Conservation (phyloP, 148 eudicot species). For the Vaccinium corymbosum region DNA sequence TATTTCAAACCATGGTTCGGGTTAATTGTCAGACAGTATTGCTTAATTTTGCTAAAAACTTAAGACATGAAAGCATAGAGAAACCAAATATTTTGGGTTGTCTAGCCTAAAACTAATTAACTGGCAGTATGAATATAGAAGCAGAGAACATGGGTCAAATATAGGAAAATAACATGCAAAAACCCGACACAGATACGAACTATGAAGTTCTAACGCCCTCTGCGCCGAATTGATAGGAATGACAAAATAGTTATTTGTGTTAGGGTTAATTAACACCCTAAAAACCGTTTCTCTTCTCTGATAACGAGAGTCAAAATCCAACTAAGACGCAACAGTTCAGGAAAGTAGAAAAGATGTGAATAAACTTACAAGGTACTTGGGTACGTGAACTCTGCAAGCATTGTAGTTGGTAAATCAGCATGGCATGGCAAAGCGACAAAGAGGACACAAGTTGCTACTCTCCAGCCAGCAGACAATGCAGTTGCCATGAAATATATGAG, state of each 20-base stretch:
- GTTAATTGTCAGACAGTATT: background rate
- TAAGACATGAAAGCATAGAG: background rate
- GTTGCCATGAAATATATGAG: background rate
- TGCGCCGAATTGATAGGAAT: background rate
- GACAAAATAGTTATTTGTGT: background rate
- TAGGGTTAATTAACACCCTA: too few species aligned
- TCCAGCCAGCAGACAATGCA: background rate
- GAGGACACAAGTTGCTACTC: background rate
- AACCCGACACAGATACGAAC: too few species aligned
- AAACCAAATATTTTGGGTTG: background rate
- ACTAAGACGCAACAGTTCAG: conserved; percentile 67
- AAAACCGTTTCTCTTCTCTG: too few species aligned
- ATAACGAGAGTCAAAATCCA: conserved; percentile 67
- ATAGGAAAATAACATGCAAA: background rate
- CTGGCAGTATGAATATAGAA: background rate
- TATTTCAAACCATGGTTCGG: background rate
- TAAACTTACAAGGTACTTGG: background rate
- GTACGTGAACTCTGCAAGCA: background rate
- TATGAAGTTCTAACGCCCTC: background rate
- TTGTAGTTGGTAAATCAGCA: too few species aligned
- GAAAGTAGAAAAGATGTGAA: conserved; percentile 1
- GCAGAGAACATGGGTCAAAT: background rate
- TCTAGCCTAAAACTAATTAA: background rate
- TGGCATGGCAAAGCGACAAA: background rate
- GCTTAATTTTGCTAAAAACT: background rate